Evolutionary conservation across 305 asterid genomes (phyloP).

Genomic region (Ilex paraguariensis): DNA sequence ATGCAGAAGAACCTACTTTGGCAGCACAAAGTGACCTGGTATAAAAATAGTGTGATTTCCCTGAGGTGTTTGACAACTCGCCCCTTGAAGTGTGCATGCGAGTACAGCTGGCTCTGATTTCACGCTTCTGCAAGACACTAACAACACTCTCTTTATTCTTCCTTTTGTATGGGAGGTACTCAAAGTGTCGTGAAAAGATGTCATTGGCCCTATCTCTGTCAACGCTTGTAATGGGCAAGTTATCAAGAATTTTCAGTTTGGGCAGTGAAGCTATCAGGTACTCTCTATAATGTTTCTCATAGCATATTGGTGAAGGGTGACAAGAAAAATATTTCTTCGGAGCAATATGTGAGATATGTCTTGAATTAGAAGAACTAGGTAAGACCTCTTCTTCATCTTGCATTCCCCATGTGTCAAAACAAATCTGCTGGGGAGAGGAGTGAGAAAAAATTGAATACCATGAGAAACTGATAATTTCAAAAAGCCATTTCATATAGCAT

Average conservation of each 20-base stretch:
- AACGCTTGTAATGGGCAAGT: conserved; percentile 50
- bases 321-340: conserved; percentile 45
- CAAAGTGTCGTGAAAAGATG: conserved; percentile 50
- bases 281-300: conserved; percentile 79
- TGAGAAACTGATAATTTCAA: no score
- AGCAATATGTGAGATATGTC: conserved; percentile 25
- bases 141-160: conserved; percentile 53
- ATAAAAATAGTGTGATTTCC: conserved; percentile 54
- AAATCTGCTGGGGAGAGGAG: conserved; percentile 34
- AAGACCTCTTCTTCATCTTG: conserved; percentile 35
- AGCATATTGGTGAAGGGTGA: conserved; percentile 82
- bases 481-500: no score
- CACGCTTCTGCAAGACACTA: conserved; percentile 66
- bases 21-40: conserved; percentile 85
- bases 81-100: conserved; percentile 31
- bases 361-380: conserved; percentile 28
- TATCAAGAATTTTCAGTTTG: conserved; percentile 65
- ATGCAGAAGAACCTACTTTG: conserved; percentile 70
- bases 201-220: conserved; percentile 63
- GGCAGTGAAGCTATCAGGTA: conserved; percentile 76
- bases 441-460: neutral
- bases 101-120: conserved; percentile 48
- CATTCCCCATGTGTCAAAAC: conserved; percentile 41
- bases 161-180: conserved; percentile 71
- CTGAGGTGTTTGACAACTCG: conserved; percentile 27